A percentile compares a stretch with the other conserved stretches of the same genome.
phyloP scores from a whole-genome alignment of 176 grass and related monocot genomes.

The Hordeum marinum region DNA sequence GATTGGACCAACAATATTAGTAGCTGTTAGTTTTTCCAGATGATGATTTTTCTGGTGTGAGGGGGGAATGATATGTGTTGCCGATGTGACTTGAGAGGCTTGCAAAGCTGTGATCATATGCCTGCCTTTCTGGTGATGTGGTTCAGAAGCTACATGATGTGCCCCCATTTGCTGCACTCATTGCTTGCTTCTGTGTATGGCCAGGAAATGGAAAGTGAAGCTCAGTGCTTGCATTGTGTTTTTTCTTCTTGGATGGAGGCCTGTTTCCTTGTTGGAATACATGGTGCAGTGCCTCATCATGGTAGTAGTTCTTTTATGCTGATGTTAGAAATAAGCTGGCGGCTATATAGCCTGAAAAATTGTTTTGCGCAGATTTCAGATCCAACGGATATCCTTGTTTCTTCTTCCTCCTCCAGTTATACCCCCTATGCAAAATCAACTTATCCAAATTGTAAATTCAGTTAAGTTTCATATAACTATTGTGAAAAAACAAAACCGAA shows the following conservation, averaged over 20 bases:
- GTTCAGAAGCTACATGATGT: constrained; percentile 50
- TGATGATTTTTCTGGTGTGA: constrained; percentile 32
- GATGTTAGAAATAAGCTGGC: too few relatives aligned
- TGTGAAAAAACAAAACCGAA: too few relatives aligned
- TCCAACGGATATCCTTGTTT: too few relatives aligned
- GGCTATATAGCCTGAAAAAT: too few relatives aligned
- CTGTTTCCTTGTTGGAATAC: constrained; percentile 19
- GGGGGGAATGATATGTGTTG: constrained; percentile 26
- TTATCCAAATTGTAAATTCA: too few relatives aligned
- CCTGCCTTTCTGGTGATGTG: constrained; percentile 23
- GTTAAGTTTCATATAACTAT: too few relatives aligned
- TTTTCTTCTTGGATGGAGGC: neutral
- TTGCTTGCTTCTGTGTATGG: constrained; percentile 3
- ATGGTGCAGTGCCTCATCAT: neutral
- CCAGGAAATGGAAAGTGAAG: neutral
- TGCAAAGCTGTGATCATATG: constrained; percentile 43
- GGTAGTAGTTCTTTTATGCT: neutral
- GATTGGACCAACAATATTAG: constrained; percentile 8
- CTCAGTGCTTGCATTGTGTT: neutral
- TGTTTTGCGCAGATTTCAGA: too few relatives aligned
- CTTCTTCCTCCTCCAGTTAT: too few relatives aligned
- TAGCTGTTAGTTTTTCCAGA: neutral
- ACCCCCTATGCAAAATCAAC: too few relatives aligned
- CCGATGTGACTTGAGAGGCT: constrained; percentile 42
- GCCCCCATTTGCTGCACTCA: constrained; percentile 42